Evolutionary conservation across 371 early-diverging fungal species (phyloP).

Genomic region (Paraphysoderma sedebokerense): DNA sequence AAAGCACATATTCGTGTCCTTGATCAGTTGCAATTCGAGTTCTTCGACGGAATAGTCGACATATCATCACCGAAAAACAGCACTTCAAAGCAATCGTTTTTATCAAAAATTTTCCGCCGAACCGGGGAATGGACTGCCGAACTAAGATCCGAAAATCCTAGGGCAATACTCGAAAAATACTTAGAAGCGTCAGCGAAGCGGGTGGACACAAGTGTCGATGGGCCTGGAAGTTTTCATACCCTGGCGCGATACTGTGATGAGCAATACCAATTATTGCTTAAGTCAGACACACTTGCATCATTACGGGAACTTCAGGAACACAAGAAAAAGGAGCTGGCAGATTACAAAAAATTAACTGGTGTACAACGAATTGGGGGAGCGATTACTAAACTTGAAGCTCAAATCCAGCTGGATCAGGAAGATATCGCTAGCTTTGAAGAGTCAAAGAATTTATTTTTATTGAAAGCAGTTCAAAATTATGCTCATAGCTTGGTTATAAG

Average conservation of each 20-base stretch:
- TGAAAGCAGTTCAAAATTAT: constrained; percentile 17
- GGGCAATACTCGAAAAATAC: neutral
- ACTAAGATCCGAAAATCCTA: too few species aligned
- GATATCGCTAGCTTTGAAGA: constrained; percentile 8
- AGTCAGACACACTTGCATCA: constrained; percentile 5
- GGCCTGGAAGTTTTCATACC: constrained; percentile 5
- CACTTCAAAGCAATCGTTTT: too few species aligned
- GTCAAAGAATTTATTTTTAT: constrained; percentile 10
- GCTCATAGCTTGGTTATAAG: constrained; percentile 9
- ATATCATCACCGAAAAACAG: neutral
- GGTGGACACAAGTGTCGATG: too few species aligned
- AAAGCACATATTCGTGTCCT: neutral
- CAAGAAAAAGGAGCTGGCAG: constrained; percentile 13
- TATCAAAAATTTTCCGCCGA: neutral
- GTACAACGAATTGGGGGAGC: constrained; percentile 5
- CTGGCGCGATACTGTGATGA: constrained; percentile 17
- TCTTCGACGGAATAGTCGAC: neutral
- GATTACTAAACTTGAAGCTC: constrained; percentile 10
- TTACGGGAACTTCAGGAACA: constrained; percentile 11
- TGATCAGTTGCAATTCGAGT: neutral
- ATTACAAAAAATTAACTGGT: neutral
- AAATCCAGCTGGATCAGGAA: constrained; percentile 12
- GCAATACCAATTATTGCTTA: constrained; percentile 10
- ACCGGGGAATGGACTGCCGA: neutral
- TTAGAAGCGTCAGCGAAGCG: neutral